Evolutionary conservation across 495 filamentous ascomycete genomes (phyloP).

Genomic region (Hypomontagnella submonticulosa): DNA sequence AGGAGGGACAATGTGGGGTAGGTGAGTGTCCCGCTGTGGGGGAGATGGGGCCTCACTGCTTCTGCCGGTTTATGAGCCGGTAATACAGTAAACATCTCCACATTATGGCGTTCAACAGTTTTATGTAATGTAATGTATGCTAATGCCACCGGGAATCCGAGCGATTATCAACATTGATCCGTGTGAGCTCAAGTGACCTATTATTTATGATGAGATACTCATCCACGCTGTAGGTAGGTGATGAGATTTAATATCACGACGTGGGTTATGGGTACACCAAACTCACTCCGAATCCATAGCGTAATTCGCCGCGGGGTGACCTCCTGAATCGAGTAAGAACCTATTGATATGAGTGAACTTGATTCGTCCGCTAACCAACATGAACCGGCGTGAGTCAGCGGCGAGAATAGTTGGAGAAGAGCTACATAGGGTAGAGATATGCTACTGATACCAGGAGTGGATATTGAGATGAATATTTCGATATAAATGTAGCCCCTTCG

Average conservation of each 20-base stretch:
- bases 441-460: neutral
- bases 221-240: too few relatives aligned
- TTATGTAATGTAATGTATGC: neutral
- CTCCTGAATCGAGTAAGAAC: conserved; percentile 26
- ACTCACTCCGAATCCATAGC: conserved; percentile 1
- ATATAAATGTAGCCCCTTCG: conserved; percentile 11
- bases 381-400: conserved; percentile 30
- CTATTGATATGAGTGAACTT: neutral
- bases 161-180: too few relatives aligned
- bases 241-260: neutral
- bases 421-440: neutral
- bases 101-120: conserved; percentile 3
- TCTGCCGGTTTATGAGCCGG: conserved; percentile 23
- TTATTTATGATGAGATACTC: too few relatives aligned
- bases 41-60: conserved; percentile 11
- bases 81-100: conserved; percentile 25
- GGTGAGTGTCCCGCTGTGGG: conserved; percentile 32
- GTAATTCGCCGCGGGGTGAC: neutral
- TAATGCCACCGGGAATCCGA: too few relatives aligned
- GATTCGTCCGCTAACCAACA: conserved; percentile 5
- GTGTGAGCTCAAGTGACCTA: too few relatives aligned
- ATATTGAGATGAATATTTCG: neutral
- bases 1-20: conserved; percentile 36
- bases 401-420: neutral
- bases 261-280: neutral